Conservation (phyloP, 768 basidiomycete species). For the Pleurotus citrinopileatus region DNA sequence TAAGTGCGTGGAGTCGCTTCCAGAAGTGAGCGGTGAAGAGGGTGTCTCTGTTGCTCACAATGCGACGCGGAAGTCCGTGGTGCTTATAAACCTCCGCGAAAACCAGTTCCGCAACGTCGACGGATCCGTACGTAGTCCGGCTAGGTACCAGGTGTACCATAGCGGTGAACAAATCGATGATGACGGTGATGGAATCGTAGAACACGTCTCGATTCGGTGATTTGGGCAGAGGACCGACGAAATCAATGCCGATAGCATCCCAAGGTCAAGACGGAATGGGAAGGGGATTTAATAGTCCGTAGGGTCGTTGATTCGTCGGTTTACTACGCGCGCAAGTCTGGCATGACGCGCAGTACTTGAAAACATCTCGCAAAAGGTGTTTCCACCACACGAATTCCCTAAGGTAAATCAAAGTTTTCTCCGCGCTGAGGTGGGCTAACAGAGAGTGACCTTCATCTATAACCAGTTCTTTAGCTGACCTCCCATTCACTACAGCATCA, state of each 20-base stretch:
- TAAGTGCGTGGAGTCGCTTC: conserved; percentile 15
- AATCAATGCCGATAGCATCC: conserved; percentile 26
- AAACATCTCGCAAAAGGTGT: conserved; percentile 24
- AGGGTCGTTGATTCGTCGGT: conserved; percentile 13
- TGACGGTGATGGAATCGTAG: conserved; percentile 18
- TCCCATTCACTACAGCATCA: conserved; percentile 6
- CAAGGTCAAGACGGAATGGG: conserved; percentile 19
- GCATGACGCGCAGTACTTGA: no score
- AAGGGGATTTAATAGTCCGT: conserved; percentile 17
- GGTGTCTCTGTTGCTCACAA: conserved; percentile 20
- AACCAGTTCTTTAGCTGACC: conserved; percentile 22
- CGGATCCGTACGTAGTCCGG: conserved; percentile 9
- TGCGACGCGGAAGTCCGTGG: conserved; percentile 30
- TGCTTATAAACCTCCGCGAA: conserved; percentile 19
- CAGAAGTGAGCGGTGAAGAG: conserved; percentile 13
- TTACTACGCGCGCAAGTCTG: conserved; percentile 16
- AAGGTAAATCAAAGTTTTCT: conserved; percentile 28
- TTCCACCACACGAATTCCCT: conserved; percentile 20
- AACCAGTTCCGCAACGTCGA: conserved; percentile 17
- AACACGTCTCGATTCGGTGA: conserved; percentile 18
- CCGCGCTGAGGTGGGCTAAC: conserved; percentile 26
- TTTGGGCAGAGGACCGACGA: conserved; percentile 26
- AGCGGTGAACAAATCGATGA: conserved; percentile 17
- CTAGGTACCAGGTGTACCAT: conserved; percentile 18
- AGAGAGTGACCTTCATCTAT: conserved; percentile 22